Evolutionary conservation across 331 rosid species (phyloP).

Genomic region (Malus hybrid): DNA sequence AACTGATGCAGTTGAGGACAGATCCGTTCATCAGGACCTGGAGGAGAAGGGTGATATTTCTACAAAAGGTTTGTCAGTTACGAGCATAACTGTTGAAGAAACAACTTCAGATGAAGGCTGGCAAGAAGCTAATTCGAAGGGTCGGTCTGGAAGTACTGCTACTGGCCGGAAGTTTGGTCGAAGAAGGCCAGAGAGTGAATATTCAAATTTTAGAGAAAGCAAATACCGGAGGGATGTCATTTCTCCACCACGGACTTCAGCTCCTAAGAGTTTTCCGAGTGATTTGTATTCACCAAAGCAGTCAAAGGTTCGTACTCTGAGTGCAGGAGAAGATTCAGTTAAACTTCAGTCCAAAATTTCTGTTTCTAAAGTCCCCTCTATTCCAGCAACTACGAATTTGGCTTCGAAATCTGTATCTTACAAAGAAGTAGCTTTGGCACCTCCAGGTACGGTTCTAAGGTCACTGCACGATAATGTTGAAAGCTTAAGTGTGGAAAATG

Average conservation of each 20-base stretch:
- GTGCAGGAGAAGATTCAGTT: conserved; percentile 31
- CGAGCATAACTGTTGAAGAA: conserved; percentile 43
- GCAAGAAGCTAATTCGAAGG: conserved; percentile 93
- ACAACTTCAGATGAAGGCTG: conserved; percentile 78
- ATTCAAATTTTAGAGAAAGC: conserved; percentile 36
- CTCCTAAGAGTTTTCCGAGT: conserved; percentile 27
- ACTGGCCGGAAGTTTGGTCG: conserved; percentile 45
- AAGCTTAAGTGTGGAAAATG: conserved; percentile 20
- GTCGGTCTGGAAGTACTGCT: conserved; percentile 46
- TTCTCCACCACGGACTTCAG: conserved; percentile 34
- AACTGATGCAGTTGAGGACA: conserved; percentile 18
- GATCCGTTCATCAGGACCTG: conserved; percentile 24
- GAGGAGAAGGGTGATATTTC: conserved; percentile 33
- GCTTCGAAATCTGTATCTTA: conserved; percentile 81
- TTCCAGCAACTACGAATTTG: conserved; percentile 47
- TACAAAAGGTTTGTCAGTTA: conserved; percentile 13
- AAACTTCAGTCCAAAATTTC: conserved; percentile 32
- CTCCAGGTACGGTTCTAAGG: conserved; percentile 81
- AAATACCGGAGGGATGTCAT: conserved; percentile 35
- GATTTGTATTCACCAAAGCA: conserved; percentile 36
- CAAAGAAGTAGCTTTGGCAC: conserved; percentile 96
- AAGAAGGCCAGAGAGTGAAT: conserved; percentile 40
- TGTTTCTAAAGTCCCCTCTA: conserved; percentile 34
- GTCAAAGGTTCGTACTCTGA: conserved; percentile 31
- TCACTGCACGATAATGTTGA: conserved; percentile 48